Evolutionary conservation across 148 eudicot genomes (phyloP).

Genomic region (Rhododendron ferrugineum): DNA sequence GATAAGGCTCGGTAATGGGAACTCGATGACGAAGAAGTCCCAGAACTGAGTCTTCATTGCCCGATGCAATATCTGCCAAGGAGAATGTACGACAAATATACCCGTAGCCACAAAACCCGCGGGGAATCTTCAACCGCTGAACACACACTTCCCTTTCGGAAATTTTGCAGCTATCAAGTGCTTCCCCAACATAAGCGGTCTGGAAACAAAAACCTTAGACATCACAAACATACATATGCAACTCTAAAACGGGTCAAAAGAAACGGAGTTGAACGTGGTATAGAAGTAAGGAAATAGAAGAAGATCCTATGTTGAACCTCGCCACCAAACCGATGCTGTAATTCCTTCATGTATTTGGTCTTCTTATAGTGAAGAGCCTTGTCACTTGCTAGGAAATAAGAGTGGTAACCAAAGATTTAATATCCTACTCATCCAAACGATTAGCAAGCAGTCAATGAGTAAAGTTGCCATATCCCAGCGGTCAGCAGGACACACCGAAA

Average conservation of each 20-base stretch:
- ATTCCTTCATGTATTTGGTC: not conserved
- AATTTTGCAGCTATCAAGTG: conserved; percentile 41
- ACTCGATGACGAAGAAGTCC: conserved; percentile 57
- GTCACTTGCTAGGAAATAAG: not conserved
- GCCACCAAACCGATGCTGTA: not conserved
- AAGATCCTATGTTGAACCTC: not conserved
- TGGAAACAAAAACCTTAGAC: conserved; percentile 15
- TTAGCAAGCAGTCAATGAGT: not conserved
- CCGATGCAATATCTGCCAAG: conserved; percentile 48
- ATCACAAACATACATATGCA: not conserved
- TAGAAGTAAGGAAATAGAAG: not conserved
- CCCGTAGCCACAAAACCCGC: conserved; percentile 67
- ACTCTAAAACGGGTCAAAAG: not conserved
- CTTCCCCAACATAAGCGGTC: conserved; percentile 41
- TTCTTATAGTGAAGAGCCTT: not conserved
- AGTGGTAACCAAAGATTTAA: too few relatives aligned
- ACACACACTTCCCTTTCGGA: conserved; percentile 55
- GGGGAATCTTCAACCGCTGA: conserved; percentile 81
- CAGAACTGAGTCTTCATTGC: conserved; percentile 48
- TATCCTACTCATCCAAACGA: not conserved
- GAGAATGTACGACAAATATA: conserved; percentile 42
- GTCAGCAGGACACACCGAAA: not conserved
- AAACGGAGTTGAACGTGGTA: not conserved
- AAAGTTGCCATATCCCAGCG: not conserved
- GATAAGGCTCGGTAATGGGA: conserved; percentile 57